Base-by-base conservation (phyloP, 768 basidiomycete species). In the Pleurotus ostreatus region DNA sequence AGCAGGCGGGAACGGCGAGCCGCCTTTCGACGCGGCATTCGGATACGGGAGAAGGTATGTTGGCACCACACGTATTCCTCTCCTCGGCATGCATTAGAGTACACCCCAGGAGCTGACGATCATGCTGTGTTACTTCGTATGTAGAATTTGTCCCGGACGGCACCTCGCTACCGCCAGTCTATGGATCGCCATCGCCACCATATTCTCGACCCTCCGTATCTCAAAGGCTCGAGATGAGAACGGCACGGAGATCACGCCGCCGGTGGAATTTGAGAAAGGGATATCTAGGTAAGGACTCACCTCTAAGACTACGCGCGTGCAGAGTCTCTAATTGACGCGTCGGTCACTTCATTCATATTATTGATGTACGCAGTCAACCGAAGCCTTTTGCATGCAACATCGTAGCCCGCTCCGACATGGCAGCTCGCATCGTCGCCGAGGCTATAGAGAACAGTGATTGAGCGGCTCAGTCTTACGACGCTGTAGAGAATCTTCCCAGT, bases 71-170 rank as follows among this genome's bases (percentile, higher is more conserved):
- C 4, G 11, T 9, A 30, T 9, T 11, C 7, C 11, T 13, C 16
- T 13, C 22, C n/a, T 22, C 20, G 18, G 25, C 47, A 6, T 22
- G 16, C 13, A 23, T 23, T 2, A 23, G 22, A 23, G 22, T 23
- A 23, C 3, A 23, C 2, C 16, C 15, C 39, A 7, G 39, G 3
- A 40, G 12, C 5, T 40, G 39, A 12, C 5, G 16, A 3, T 3
- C 39, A 4, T 40, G 39, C 12, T 12, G 39, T 40, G 16, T 40
- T 40, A 5, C 39, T 38, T n/a, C 20, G 13, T 12, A 49, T 7
- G 15, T 49, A 80, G 79, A 55, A 71, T 77, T 52, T 85, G 84
- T 60, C 81, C 83, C 3, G 82, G 84, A 11, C 70, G 77, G 40
- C 70, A 80, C 58, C 75, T 85, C 46, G 83, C 79, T 0, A 77